Conservation (phyloP, 2,329 filamentous ascomycete genomes). For the Penicillium sp. region DNA sequence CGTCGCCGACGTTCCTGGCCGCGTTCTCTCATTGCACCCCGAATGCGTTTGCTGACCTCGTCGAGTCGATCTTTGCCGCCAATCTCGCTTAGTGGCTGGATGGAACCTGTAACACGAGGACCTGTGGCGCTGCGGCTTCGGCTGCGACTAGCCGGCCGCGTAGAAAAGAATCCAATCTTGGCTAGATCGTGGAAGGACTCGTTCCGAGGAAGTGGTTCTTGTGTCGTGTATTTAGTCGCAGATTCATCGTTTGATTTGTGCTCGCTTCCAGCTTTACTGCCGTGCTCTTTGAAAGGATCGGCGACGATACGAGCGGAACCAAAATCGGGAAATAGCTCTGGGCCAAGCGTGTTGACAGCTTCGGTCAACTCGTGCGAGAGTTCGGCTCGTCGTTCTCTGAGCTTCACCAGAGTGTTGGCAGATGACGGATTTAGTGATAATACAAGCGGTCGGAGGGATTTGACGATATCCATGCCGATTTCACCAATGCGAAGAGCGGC, state of each 20-base stretch:
- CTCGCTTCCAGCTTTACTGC: constrained; percentile 17
- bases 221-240: constrained; percentile 23
- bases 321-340: constrained; percentile 97
- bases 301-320: constrained; percentile 67
- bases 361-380: constrained; percentile 81
- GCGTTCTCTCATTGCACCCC: constrained; percentile 78
- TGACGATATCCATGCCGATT: constrained; percentile 98
- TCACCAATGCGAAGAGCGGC: constrained; percentile 92
- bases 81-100: constrained; percentile 61
- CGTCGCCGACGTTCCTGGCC: constrained; percentile 58
- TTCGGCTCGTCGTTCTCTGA: constrained; percentile 67
- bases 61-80: constrained; percentile 69
- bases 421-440: constrained; percentile 81
- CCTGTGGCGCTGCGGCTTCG: constrained; percentile 68
- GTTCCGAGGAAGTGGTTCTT: constrained; percentile 68
- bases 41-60: constrained; percentile 78
- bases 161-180: constrained; percentile 84
- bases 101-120: constrained; percentile 61
- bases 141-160: constrained; percentile 75
- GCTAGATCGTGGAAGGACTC: constrained; percentile 92
- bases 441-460: constrained; percentile 83
- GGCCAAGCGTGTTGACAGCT: constrained; percentile 90
- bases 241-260: constrained; percentile 19
- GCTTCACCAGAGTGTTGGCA: constrained; percentile 74
- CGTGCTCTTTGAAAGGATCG: constrained; percentile 43